These are phyloP conservation scores for Amylocarpus encephaloides DNA, from an alignment of 2,329 filamentous ascomycete genomes.

Conservation along the genomic window DNA sequence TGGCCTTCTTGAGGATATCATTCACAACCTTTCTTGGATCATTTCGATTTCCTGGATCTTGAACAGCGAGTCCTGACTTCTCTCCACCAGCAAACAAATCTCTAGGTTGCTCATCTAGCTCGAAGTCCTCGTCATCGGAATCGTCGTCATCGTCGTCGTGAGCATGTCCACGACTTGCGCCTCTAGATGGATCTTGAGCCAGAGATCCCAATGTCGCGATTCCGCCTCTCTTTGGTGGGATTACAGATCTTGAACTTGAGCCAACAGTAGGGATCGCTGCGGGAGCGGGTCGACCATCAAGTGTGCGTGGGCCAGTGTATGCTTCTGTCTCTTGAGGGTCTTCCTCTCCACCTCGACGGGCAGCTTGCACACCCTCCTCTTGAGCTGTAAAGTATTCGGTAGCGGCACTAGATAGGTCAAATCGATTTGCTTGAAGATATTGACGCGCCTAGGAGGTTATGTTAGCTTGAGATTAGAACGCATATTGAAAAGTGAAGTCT, in stretches of 20 bases:
- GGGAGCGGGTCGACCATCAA: constrained; percentile 55
- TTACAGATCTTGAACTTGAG: constrained; percentile 20
- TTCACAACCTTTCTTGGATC: constrained; percentile 52
- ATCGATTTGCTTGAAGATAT: constrained; percentile 58
- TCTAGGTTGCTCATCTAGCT: constrained; percentile 50
- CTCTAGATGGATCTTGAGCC: constrained; percentile 20
- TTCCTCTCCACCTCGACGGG: constrained; percentile 39
- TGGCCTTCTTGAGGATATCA: constrained; percentile 59
- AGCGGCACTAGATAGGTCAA: constrained; percentile 59
- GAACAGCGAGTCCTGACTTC: constrained; percentile 68
- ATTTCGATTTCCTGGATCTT: constrained; percentile 49
- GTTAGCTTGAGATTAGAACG: constrained; percentile 6
- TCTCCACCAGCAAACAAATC: constrained; percentile 81
- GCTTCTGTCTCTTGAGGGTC: constrained; percentile 31
- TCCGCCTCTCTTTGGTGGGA: constrained; percentile 35
- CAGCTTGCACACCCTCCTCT: constrained; percentile 43
- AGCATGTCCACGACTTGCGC: constrained; percentile 39
- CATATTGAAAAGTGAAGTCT: background rate
- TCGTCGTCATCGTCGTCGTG: constrained; percentile 53
- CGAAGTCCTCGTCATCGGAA: constrained; percentile 50
- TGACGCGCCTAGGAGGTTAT: constrained; percentile 50
- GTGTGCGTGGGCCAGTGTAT: constrained; percentile 56
- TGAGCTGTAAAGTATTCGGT: constrained; percentile 55
- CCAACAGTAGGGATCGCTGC: constrained; percentile 30
- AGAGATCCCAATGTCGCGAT: constrained; percentile 55